These are phyloP conservation scores for Cladophialophora immunda DNA, from an alignment of 2,329 filamentous ascomycete genomes.

Conservation along the genomic window DNA sequence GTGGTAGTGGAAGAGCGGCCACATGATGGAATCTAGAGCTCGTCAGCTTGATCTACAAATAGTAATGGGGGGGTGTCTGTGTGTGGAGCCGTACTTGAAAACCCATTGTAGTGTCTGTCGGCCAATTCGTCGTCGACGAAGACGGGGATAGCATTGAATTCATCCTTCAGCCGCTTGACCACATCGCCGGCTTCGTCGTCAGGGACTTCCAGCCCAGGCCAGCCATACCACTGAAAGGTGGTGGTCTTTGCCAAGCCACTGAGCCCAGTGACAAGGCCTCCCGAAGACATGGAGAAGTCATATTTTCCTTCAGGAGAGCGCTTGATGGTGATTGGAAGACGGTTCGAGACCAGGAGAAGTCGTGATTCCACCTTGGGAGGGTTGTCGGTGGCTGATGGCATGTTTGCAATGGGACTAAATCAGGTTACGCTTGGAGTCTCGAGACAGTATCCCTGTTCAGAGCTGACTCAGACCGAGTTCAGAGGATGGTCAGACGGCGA, in stretches of 20 bases:
- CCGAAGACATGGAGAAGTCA: slow-evolving; percentile 94
- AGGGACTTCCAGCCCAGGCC: slow-evolving; percentile 92
- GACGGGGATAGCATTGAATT: slow-evolving; percentile 89
- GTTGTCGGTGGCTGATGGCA: slow-evolving; percentile 35
- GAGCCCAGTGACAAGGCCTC: slow-evolving; percentile 90
- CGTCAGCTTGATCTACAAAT: slow-evolving; percentile 12
- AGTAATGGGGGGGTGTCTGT: neutral
- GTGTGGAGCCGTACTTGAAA: slow-evolving; percentile 80
- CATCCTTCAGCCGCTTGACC: slow-evolving; percentile 79
- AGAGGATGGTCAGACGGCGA: slow-evolving; percentile 9
- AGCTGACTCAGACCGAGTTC: slow-evolving; percentile 16
- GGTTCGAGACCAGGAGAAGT: slow-evolving; percentile 90
- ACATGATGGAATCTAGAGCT: slow-evolving; percentile 86
- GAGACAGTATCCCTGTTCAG: neutral
- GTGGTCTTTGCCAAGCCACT: slow-evolving; percentile 93
- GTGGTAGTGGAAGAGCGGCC: slow-evolving; percentile 99
- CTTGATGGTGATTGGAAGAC: slow-evolving; percentile 96
- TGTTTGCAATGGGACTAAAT: slow-evolving; percentile 14
- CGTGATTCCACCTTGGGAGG: slow-evolving; percentile 45
- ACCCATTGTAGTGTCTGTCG: slow-evolving; percentile 96
- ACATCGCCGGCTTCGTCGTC: slow-evolving; percentile 80
- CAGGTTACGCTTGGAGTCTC: neutral
- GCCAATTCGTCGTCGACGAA: slow-evolving; percentile 94
- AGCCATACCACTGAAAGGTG: slow-evolving; percentile 98
- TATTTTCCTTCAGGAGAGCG: slow-evolving; percentile 90